Base-by-base conservation (phyloP, 305 asterid species). In the Rubia peregrina region DNA sequence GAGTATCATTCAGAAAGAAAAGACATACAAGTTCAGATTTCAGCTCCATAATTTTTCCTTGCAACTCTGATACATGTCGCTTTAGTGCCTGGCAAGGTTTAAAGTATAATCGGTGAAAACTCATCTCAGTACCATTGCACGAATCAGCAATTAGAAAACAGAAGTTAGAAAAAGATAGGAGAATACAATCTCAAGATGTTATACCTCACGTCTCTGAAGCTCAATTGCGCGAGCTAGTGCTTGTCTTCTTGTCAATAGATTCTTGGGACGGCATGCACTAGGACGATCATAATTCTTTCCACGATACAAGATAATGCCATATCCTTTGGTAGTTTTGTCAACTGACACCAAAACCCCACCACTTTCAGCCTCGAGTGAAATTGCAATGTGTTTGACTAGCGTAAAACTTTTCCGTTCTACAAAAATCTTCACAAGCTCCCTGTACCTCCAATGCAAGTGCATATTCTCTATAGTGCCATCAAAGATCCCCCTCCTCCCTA, bases 371-470 rank as follows among this genome's bases (percentile, higher is more conserved):
- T 92, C 98, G 43, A 92, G 87, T 5, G 85, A 79, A 61, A 90
- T 67, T 16, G 98, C 98, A 71, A 88, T 79, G 75, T 92, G 97
- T 83, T 79, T 87, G 53, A 90, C 92, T 77, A 86, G 96, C 19
- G 91, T 69, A 72, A 80, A 67, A 36, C 81, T 81, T 80, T 86
- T 92, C 44, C 90, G 69, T 68, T 92, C 83, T 16, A 86, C 92
- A 22, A 89, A 62, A 43, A 92, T 84, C 75, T 92, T 92, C 70
- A 92, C 98, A 79, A 92, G 83, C 83, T 92, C 98, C 60, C 97
- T 82, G 76, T 85, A 86, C 81, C 88, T 92, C 98, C 98, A 92
- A 72, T 92, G 98, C 61, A 90, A 79, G 82, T 92, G 98, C 87
- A 92, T 89, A 78, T 92, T 92, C 77, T 92, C 97, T 26, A 90